Evolutionary conservation across 768 basidiomycete species (phyloP), one percentile per base, ranked within the genome.

Genomic region (Cantharellus cinnabarinus): DNA sequence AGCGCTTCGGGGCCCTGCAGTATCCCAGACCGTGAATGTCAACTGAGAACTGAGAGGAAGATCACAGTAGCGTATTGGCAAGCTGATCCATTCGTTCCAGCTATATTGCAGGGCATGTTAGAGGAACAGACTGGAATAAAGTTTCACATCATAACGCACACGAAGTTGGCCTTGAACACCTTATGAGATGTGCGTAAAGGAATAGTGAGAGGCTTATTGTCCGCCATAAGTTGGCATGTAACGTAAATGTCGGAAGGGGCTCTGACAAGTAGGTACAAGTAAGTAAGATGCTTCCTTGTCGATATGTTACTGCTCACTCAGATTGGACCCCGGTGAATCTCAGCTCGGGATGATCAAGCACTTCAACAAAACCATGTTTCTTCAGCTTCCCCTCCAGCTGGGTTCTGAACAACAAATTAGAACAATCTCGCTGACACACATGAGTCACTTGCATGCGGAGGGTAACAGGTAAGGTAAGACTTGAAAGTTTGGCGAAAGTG

Each of bases 1-100:
- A 2, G 88, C 81, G 52, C 77, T 73, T 4, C 88, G 77, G 34
- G 89, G 83, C 0, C 87, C 85, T 42, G 81, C 85, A 60, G 91
- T 91, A 67, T 98, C 93, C 87, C 90, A 97, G 4, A 97, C 83
- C 0, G 95, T 98, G 66, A 98, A 85, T 0, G 86, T 84, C 57
- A 99, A 76, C 65, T 95, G 91, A 1, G 90, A 82, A 67, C 74
- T 84, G 54, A 89, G 70, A 0, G 90, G 89, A n/a, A 99, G 74
- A 67, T 95, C 91, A 62, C 90, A 89, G 64, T 94, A 95, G 38
- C 83, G 81, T 66, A 95, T 87, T 0, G 94, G 94, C 5, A 98
- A 72, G 0, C 85, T 82, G 44, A 99, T 81, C 79, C 84, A 86
- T 73, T 98, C 90, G 67, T 97, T 97, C 94, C 94, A 99, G 38